A percentile compares a stretch with the other conserved stretches of the same genome.
These are phyloP conservation scores for Rhizophora apiculata DNA, from an alignment of 345 rosid species.

Conservation along the genomic window DNA sequence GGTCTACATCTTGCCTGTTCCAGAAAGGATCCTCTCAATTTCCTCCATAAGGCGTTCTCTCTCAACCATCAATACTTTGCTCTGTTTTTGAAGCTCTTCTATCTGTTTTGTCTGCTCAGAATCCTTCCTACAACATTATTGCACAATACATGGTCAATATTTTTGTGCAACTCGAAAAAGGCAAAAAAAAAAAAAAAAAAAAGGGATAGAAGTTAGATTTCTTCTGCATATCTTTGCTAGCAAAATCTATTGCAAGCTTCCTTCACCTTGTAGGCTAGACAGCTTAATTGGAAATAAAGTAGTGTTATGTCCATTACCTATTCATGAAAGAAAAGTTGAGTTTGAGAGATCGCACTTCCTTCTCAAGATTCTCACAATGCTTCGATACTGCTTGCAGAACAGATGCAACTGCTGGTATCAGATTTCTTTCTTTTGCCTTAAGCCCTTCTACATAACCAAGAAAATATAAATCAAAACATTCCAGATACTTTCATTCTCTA, in stretches of 20 bases:
- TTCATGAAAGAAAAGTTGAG: constrained; percentile 75
- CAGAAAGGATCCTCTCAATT: constrained; percentile 51
- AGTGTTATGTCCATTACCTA: constrained; percentile 28
- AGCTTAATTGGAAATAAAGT: background rate
- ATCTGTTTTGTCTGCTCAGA: constrained; percentile 75
- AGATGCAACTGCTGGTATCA: constrained; percentile 45
- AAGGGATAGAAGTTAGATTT: too few species aligned
- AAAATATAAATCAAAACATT: background rate
- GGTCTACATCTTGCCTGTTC: constrained; percentile 35
- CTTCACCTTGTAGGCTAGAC: too few species aligned
- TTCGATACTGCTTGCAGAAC: constrained; percentile 54
- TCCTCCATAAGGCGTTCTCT: constrained; percentile 63
- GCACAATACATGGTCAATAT: background rate
- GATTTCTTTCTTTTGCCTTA: constrained; percentile 64
- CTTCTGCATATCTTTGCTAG: too few species aligned
- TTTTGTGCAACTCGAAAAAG: too few species aligned
- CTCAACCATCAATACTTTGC: constrained; percentile 48
- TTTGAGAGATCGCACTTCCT: constrained; percentile 76
- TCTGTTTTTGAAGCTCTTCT: constrained; percentile 66
- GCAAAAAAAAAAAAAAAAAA: too few species aligned
- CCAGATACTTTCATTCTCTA: background rate
- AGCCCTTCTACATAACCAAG: constrained; percentile 53
- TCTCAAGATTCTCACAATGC: constrained; percentile 63
- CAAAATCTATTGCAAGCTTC: too few species aligned
- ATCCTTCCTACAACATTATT: constrained; percentile 47